Evolutionary conservation across 2,329 filamentous ascomycete species (phyloP), one percentile per base, ranked within the genome.

Genomic region (Talaromyces sp.): DNA sequence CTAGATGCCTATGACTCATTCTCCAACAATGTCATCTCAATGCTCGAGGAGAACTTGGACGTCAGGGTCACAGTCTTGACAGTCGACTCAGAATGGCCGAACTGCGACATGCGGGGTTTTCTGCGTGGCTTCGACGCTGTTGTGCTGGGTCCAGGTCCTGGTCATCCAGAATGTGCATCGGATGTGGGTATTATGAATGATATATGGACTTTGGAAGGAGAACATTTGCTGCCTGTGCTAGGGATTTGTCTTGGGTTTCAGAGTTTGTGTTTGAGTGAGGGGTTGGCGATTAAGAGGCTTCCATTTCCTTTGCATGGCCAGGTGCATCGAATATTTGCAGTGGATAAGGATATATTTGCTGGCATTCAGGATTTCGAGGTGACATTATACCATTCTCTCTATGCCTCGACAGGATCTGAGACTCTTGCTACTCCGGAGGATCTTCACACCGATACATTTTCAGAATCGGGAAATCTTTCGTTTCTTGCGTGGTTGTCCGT

Each of bases 1-100:
- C 84, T 99, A 70, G 95, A 98, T 77, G 93, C 94, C 68, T 96
- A 96, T 79, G 95, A 99, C 81, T 97, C 93, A 49, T 99, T 97
- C 79, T 92, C 93, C 64, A 93, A 96, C 80, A 98, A 97, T 80
- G 95, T 98, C 72, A 88, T 96, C 62, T 89, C 91, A 5, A 86
- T 97, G 38, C 84, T 98, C 56, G 86, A 90, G 70, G 87, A 89
- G 3, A 83, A 87, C 3, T 83, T 96, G 8, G 80, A 84, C 66
- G 90, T 86, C 22, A 82, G 88, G 17, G 89, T 96, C 38, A 85
- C 86, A 54, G 86, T 91, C 51, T 82, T 96, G 66, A 87, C 86
- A 68, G 93, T 96, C 71, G 91, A 92, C 72, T 82, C 82, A 2
- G 68, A 73, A 66, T 77, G 75, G 75, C 76, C 76, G 2, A 70